Base-by-base conservation (phyloP, 2,329 filamentous ascomycete species). In the Xylariaceae sp. region DNA sequence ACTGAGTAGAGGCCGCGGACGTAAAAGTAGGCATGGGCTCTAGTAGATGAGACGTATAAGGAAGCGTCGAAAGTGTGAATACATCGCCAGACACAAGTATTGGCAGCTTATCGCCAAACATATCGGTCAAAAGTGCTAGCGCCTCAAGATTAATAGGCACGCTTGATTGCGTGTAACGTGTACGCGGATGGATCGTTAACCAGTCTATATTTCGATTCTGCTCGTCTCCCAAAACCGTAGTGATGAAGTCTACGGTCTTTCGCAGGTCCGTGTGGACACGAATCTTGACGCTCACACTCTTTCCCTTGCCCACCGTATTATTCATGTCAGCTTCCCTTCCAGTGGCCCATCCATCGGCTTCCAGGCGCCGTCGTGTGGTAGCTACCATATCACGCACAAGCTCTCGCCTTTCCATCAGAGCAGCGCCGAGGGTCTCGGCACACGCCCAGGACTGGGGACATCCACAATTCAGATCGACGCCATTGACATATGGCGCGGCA, bases 381-480 rank as follows among this genome's bases (percentile, higher is more conserved):
- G 77, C 66, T 0, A 89, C 80, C 78, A 89, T 87, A 54, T 83
- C 80, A 3, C 82, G 78, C n/a, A 89, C 86, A 3, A 87, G 75
- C 59, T 84, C 82, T 7, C 84, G 80, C 43, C 78, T 74, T 37
- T 83, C 77, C 85, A 89, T 89, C 27, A 90, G 73, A n/a, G 84
- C 84, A 4, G 86, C 87, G 4, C 87, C 87, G 3, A 90, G 76
- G 1, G 77, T 82, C 68, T 86, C 84, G 35, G 85, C 81, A 63
- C 87, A 87, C 0, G 87, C 86, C 87, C 87, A 89, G 5, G 81
- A 82, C 70, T 90, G 87, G 6, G 87, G 87, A 64, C 87, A 90
- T 9, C 87, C 87, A 68, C 87, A 90, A 72, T 89, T 89, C 33
- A 89, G 75, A 63, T 89, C 85, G 3, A 89, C 79, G 58, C 87